phyloP scores from a whole-genome alignment of 805 yeast genomes.

The Lipomyces mesembrius region DNA sequence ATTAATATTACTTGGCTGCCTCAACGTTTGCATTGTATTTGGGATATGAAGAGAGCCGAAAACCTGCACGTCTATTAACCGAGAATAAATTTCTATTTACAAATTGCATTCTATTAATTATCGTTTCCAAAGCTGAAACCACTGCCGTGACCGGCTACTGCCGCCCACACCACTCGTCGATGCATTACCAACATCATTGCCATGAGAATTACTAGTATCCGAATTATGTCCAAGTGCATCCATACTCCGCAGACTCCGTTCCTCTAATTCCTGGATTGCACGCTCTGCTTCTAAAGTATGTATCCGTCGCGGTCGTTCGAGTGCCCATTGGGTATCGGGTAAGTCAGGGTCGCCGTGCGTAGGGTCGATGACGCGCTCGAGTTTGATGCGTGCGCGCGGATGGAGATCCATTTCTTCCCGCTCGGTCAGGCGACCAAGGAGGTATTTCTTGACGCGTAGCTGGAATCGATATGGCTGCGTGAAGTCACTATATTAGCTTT shows the following conservation, averaged over 20 bases:
- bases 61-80: background rate
- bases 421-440: conserved; percentile 59
- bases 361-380: conserved; percentile 43
- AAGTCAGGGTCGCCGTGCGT: conserved; percentile 46
- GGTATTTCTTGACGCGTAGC: conserved; percentile 57
- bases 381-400: conserved; percentile 47
- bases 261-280: conserved; percentile 70
- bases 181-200: background rate
- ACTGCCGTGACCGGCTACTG: background rate
- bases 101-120: background rate
- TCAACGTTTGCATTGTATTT: conserved; percentile 3
- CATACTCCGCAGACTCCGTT: conserved; percentile 46
- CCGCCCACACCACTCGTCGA: background rate
- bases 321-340: conserved; percentile 51
- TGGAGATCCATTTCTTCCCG: conserved; percentile 70
- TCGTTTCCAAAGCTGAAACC: conserved; percentile 30
- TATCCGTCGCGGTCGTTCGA: conserved; percentile 70
- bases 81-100: background rate
- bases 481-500: background rate
- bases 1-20: background rate
- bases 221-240: background rate
- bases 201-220: background rate
- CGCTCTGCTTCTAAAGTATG: conserved; percentile 79
- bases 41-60: conserved; percentile 1
- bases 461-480: conserved; percentile 60